Evolutionary conservation across 257 asterid genomes (phyloP).

Genomic region (Rubia yunnanensis): DNA sequence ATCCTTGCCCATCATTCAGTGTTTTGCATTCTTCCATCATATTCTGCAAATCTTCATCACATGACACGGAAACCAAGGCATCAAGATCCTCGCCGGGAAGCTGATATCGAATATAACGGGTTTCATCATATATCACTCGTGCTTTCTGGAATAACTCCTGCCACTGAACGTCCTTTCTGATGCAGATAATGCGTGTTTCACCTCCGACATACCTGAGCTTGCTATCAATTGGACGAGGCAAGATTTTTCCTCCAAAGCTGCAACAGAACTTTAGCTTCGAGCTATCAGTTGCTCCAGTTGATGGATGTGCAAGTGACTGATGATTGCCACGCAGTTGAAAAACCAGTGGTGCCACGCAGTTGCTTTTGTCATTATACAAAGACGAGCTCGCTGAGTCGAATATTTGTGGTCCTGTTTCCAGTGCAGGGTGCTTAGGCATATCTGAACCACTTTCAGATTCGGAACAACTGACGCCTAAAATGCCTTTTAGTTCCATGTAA

Average conservation of each 20-base stretch:
- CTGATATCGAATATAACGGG: slow-evolving; percentile 68
- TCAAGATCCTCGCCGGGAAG: slow-evolving; percentile 97
- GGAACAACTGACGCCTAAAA: slow-evolving; percentile 44
- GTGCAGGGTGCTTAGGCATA: slow-evolving; percentile 26
- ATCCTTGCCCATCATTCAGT: slow-evolving; percentile 43
- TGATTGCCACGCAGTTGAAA: slow-evolving; percentile 29
- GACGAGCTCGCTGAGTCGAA: slow-evolving; percentile 32
- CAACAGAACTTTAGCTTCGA: slow-evolving; percentile 68
- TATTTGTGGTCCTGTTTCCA: slow-evolving; percentile 34
- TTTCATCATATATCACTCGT: slow-evolving; percentile 41
- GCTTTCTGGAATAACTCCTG: slow-evolving; percentile 55
- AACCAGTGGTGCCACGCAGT: slow-evolving; percentile 27
- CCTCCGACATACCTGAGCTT: slow-evolving; percentile 94
- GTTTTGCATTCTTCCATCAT: slow-evolving; percentile 88
- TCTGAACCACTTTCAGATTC: slow-evolving; percentile 59
- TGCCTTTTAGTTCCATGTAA: slow-evolving; percentile 56
- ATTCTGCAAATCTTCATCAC: slow-evolving; percentile 80
- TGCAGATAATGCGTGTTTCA: slow-evolving; percentile 75
- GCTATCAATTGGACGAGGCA: slow-evolving; percentile 93
- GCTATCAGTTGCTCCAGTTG: slow-evolving; percentile 52
- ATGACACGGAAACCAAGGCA: slow-evolving; percentile 76
- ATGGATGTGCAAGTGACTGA: slow-evolving; percentile 26
- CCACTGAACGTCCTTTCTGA: slow-evolving; percentile 68
- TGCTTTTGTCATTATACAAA: slow-evolving; percentile 29
- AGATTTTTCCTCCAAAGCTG: slow-evolving; percentile 86